These are phyloP conservation scores for Saccharomycopsis phalli DNA, from an alignment of 1,139 yeast genomes.

Conservation along the genomic window DNA sequence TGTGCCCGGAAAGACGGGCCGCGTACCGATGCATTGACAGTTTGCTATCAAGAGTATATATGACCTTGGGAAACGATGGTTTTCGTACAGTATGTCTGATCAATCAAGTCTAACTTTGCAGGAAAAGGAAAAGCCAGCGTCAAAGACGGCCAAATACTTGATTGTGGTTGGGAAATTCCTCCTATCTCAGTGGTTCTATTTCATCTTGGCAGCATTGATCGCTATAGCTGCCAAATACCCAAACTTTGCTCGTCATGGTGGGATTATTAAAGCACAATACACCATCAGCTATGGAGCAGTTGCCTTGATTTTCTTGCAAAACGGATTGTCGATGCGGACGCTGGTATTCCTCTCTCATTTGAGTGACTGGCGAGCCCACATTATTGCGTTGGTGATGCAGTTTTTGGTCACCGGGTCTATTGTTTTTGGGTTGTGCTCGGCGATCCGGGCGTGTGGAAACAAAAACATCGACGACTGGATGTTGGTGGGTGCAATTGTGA, in stretches of 20 bases:
- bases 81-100: too few relatives aligned
- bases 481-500: slow-evolving; percentile 68
- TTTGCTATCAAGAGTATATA: too few relatives aligned
- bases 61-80: too few relatives aligned
- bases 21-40: too few relatives aligned
- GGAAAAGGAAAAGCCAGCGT: too few relatives aligned
- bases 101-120: too few relatives aligned
- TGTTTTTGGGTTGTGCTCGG: slow-evolving; percentile 65
- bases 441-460: slow-evolving; percentile 52
- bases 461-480: slow-evolving; percentile 59
- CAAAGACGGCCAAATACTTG: too few relatives aligned
- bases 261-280: slow-evolving; percentile 64
- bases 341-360: slow-evolving; percentile 49
- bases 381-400: slow-evolving; percentile 56
- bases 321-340: slow-evolving; percentile 72
- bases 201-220: slow-evolving; percentile 60
- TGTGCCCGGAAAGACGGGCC: too few relatives aligned
- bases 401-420: slow-evolving; percentile 70
- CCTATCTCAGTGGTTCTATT: slow-evolving; percentile 60
- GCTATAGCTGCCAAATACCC: slow-evolving; percentile 75
- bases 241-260: slow-evolving; percentile 74
- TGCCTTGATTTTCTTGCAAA: slow-evolving; percentile 70
- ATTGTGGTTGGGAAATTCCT: slow-evolving; percentile 21
- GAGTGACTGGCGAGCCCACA: slow-evolving; percentile 74
- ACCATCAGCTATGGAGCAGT: slow-evolving; percentile 81